Evolutionary conservation across 768 basidiomycete genomes (phyloP).

Genomic region (Strobilomyces confusus): DNA sequence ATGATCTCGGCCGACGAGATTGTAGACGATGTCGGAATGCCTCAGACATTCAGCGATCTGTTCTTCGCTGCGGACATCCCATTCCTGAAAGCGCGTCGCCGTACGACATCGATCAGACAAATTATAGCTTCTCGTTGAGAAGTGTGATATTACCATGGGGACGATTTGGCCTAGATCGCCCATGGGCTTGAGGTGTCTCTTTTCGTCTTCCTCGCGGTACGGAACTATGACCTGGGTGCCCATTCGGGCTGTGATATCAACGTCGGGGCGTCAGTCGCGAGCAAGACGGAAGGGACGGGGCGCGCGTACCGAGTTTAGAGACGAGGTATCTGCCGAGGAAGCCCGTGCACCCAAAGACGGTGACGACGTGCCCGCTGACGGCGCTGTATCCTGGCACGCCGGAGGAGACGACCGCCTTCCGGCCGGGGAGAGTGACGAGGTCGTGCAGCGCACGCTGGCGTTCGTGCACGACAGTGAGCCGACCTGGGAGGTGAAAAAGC

Average conservation of each 20-base stretch:
- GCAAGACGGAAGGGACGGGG: background rate
- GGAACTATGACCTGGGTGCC: slow-evolving; percentile 94
- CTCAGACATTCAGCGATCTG: slow-evolving; percentile 92
- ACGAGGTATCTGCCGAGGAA: slow-evolving; percentile 95
- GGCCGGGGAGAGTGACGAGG: slow-evolving; percentile 53
- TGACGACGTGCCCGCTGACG: slow-evolving; percentile 86
- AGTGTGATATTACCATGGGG: slow-evolving; percentile 62
- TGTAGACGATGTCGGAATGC: slow-evolving; percentile 96
- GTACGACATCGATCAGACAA: slow-evolving; percentile 25
- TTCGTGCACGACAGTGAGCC: background rate
- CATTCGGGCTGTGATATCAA: slow-evolving; percentile 64
- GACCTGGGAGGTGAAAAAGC: background rate
- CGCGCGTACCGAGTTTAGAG: slow-evolving; percentile 73
- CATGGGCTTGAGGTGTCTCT: slow-evolving; percentile 84
- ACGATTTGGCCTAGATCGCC: slow-evolving; percentile 97
- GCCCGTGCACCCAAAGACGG: slow-evolving; percentile 95
- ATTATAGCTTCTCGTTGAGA: slow-evolving; percentile 10
- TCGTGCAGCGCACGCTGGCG: slow-evolving; percentile 72
- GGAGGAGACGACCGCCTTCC: slow-evolving; percentile 66
- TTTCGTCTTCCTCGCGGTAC: slow-evolving; percentile 93
- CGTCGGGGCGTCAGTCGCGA: slow-evolving; percentile 1
- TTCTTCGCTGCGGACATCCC: slow-evolving; percentile 86
- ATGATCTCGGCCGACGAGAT: slow-evolving; percentile 90
- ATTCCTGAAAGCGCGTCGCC: slow-evolving; percentile 59
- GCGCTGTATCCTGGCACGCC: slow-evolving; percentile 85